A percentile compares a stretch with the other conserved stretches of the same genome.
These are phyloP conservation scores for Phyllostachys edulis DNA, from an alignment of 176 grass and related monocot species.

Conservation along the genomic window DNA sequence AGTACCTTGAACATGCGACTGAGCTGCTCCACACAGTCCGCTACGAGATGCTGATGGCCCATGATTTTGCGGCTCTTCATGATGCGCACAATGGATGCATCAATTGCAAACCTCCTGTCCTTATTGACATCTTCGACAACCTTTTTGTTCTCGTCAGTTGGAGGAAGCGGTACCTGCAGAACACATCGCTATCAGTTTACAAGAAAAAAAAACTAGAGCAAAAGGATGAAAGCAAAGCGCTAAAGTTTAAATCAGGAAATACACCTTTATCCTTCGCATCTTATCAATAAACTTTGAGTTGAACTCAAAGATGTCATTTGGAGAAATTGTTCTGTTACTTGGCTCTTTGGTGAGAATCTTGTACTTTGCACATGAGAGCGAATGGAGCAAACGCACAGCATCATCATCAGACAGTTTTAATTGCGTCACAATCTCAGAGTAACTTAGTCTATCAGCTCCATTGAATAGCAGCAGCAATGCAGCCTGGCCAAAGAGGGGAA, in stretches of 20 bases:
- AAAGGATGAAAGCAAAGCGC: background rate
- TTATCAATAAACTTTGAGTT: slow-evolving; percentile 52
- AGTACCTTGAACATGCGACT: slow-evolving; percentile 63
- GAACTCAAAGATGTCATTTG: slow-evolving; percentile 47
- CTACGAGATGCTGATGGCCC: slow-evolving; percentile 56
- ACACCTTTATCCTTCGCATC: slow-evolving; percentile 77
- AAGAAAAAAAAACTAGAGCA: background rate
- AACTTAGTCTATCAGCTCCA: slow-evolving; percentile 33
- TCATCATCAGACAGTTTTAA: slow-evolving; percentile 53
- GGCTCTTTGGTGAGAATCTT: slow-evolving; percentile 60
- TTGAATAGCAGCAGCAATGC: slow-evolving; percentile 50
- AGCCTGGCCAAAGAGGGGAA: slow-evolving; percentile 19
- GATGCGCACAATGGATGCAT: slow-evolving; percentile 73
- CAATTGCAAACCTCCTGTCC: slow-evolving; percentile 61
- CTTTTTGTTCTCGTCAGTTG: slow-evolving; percentile 68
- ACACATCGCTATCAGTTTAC: background rate
- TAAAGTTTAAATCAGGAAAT: background rate
- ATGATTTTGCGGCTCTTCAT: slow-evolving; percentile 77
- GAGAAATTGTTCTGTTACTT: slow-evolving; percentile 46
- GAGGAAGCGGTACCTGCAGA: slow-evolving; percentile 58
- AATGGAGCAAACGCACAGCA: slow-evolving; percentile 53
- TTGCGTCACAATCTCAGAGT: slow-evolving; percentile 50
- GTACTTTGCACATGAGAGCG: slow-evolving; percentile 54
- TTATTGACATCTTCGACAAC: slow-evolving; percentile 70
- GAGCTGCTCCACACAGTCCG: slow-evolving; percentile 70